phyloP scores from a whole-genome alignment of 306 rosid genomes.

The Lathyrus aphaca region DNA sequence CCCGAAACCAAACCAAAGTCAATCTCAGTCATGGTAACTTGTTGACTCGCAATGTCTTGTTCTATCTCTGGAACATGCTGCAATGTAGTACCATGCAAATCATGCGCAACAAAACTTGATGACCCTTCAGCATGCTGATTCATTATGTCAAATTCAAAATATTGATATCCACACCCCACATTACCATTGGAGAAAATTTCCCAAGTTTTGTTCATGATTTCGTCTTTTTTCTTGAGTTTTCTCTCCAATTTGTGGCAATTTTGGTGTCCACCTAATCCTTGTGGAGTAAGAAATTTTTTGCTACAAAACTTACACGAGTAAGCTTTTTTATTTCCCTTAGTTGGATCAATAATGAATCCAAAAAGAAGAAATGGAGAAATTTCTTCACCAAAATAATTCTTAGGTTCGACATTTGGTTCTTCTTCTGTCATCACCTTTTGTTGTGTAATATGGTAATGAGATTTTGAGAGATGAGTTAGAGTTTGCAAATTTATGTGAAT shows the following conservation, averaged over 20 bases:
- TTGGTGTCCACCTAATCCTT: constrained; percentile 38
- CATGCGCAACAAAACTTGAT: background rate
- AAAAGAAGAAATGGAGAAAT: background rate
- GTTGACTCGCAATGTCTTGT: background rate
- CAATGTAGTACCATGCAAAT: background rate
- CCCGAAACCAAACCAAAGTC: background rate
- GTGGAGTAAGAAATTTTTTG: background rate
- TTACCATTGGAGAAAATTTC: background rate
- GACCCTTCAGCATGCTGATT: no score
- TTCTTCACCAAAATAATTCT: background rate
- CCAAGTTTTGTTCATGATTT: background rate
- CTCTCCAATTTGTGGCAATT: constrained; percentile 19
- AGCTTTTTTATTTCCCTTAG: background rate
- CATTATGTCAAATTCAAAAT: background rate
- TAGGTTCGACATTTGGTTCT: background rate
- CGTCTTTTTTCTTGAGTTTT: background rate
- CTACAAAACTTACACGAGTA: constrained; percentile 11
- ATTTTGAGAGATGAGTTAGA: background rate
- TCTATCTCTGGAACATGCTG: background rate
- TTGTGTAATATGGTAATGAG: background rate
- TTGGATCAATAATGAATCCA: constrained; percentile 6
- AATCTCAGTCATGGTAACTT: background rate
- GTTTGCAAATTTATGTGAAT: background rate
- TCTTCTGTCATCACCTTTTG: background rate
- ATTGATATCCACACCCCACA: constrained; percentile 23